These are phyloP conservation scores for Neolecta irregularis DNA, from an alignment of 1,139 yeast genomes.

Conservation along the genomic window DNA sequence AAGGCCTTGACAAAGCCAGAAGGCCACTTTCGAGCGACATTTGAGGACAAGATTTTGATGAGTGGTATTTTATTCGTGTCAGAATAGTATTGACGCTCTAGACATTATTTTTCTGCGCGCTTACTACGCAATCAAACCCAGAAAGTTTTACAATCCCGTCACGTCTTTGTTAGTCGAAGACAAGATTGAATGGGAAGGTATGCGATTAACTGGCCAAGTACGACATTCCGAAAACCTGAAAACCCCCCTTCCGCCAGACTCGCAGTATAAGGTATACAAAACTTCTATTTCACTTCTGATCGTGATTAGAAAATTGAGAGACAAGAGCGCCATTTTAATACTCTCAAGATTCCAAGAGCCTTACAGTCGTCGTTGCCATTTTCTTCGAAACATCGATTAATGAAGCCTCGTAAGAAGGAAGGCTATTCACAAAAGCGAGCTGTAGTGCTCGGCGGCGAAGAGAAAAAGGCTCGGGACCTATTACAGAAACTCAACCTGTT, in stretches of 20 bases:
- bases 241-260: constrained; percentile 43
- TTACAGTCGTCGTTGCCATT: constrained; percentile 70
- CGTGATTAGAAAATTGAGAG: constrained; percentile 77
- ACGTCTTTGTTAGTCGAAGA: constrained; percentile 65
- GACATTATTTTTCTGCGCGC: constrained; percentile 84
- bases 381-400: constrained; percentile 65
- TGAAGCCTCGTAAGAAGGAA: constrained; percentile 76
- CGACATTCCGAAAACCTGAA: constrained; percentile 58
- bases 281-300: constrained; percentile 19
- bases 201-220: constrained; percentile 87
- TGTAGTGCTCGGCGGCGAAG: constrained; percentile 56
- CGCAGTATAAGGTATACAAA: constrained; percentile 37
- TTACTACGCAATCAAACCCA: constrained; percentile 89
- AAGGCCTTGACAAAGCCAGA: constrained; percentile 88
- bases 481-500: constrained; percentile 77
- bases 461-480: constrained; percentile 79
- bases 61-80: constrained; percentile 14
- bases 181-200: constrained; percentile 86
- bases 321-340: constrained; percentile 70
- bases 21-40: constrained; percentile 96
- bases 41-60: constrained; percentile 86
- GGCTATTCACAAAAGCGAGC: constrained; percentile 86
- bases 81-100: constrained; percentile 24
- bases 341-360: constrained; percentile 69
- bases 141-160: constrained; percentile 89